A percentile compares a stretch with the other conserved stretches of the same genome.
These are phyloP conservation scores for Dothidotthia symphoricarpi DNA, from an alignment of 2,329 filamentous ascomycete species.

Conservation along the genomic window DNA sequence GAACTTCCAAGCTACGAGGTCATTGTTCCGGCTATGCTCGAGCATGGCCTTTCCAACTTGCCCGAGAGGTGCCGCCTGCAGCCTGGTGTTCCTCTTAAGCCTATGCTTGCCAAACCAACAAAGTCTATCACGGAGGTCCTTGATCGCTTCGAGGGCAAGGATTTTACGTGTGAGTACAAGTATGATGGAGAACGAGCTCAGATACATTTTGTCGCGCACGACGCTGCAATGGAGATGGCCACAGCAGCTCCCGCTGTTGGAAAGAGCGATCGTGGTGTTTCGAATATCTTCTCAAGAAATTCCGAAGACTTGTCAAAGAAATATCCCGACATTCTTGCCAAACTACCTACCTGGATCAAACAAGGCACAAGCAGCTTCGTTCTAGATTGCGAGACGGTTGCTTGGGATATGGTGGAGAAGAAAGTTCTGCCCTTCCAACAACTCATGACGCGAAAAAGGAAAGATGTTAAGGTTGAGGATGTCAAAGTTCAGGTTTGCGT, in stretches of 20 bases:
- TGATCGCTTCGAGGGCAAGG: slow-evolving; percentile 91
- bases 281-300: slow-evolving; percentile 94
- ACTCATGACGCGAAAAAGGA: slow-evolving; percentile 95
- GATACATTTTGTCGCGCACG: slow-evolving; percentile 91
- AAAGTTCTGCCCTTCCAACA: slow-evolving; percentile 97
- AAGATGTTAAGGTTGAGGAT: slow-evolving; percentile 93
- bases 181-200: slow-evolving; percentile 98
- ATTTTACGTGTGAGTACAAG: slow-evolving; percentile 98
- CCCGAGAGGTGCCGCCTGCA: slow-evolving; percentile 84
- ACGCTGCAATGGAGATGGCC: slow-evolving; percentile 68
- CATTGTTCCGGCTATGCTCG: slow-evolving; percentile 84
- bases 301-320: slow-evolving; percentile 97
- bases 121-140: slow-evolving; percentile 98
- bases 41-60: slow-evolving; percentile 81
- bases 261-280: slow-evolving; percentile 69
- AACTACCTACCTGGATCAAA: slow-evolving; percentile 87
- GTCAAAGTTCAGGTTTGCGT: slow-evolving; percentile 97
- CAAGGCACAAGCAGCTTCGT: slow-evolving; percentile 90
- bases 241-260: slow-evolving; percentile 57
- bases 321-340: slow-evolving; percentile 90
- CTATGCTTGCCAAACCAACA: slow-evolving; percentile 97
- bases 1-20: slow-evolving; percentile 94
- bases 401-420: slow-evolving; percentile 92
- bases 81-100: slow-evolving; percentile 91
- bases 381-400: slow-evolving; percentile 96